Base-by-base conservation (phyloP, 352 stramenopile genomes). In the Phytophthora melonis region DNA sequence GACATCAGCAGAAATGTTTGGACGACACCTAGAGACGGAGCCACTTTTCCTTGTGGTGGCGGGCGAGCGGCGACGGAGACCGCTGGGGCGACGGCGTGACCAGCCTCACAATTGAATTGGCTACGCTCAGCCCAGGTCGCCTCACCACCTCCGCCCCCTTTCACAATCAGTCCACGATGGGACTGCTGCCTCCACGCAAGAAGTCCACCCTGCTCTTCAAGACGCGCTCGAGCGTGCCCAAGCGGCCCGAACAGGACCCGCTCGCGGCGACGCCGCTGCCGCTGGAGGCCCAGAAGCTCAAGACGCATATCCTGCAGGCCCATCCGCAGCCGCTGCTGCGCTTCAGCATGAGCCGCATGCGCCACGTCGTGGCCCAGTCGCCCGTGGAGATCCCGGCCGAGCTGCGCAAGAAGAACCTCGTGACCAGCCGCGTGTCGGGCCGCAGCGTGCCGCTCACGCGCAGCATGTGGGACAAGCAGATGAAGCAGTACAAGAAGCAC, bases 341-440 rank as follows among this genome's bases (percentile, higher is more conserved):
- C 43, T 92, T 92, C 79, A 90, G 84, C 43, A 68, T 92, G 66
- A 90, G 81, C 68, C 81, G 86, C 71, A 88, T 92, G 84, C 75
- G 77, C 56, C 80, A 82, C 56, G 21, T 88, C 16, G 84, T 82
- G 45, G 74, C 81, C 47, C 58, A 72, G 7, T 77, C 79, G 16
- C 84, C 84, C 6, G 82, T 92, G 13, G 72, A 84, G 63, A 84
- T 89, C 59, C 84, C 84, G 0, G 72, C 68, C 45, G 69, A 72
- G 30, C 74, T 92, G 9, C 76, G 78, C 59, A 75, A 72, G 32
- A 78, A 79, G 59, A 64, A 69, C 32, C 65, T 80, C 39, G 58
- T 77, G 16, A 72, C 74, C 36, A 86, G 77, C 7, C 73, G 76
- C 18, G 82, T 90, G 27, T 77, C 74, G 1, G 84, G 84, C 54